Evolutionary conservation across 2,329 filamentous ascomycete species (phyloP).

Genomic region (Ceratocystis albifundus): DNA sequence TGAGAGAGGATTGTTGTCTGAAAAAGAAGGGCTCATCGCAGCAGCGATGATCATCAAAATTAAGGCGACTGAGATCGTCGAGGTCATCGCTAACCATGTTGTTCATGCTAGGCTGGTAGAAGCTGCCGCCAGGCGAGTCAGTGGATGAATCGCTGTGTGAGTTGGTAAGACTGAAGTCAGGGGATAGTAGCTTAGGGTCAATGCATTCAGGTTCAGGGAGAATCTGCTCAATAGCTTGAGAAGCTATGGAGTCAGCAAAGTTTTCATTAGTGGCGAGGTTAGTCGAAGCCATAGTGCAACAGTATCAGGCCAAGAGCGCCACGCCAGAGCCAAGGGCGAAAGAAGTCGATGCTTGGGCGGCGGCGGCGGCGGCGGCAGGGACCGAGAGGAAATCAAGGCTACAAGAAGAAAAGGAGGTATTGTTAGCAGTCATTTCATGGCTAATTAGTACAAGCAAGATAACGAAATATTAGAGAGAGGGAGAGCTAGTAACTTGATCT

Average conservation of each 20-base stretch:
- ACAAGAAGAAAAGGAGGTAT: background rate
- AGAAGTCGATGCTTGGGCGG: background rate
- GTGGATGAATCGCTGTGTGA: background rate
- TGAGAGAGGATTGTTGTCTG: background rate
- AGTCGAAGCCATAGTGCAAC: background rate
- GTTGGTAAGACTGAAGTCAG: background rate
- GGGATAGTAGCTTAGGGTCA: slow-evolving; percentile 7
- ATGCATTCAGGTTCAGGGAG: background rate
- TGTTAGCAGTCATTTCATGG: background rate
- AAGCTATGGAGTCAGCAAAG: background rate
- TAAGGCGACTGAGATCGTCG: background rate
- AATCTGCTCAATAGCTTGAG: background rate
- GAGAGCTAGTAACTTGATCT: too few species aligned
- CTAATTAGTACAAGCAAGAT: background rate
- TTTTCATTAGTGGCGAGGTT: background rate
- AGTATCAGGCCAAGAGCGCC: background rate
- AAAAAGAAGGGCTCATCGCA: background rate
- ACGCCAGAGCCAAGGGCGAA: background rate
- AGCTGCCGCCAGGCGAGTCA: background rate
- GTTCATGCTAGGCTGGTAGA: slow-evolving; percentile 1
- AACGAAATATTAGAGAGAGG: background rate
- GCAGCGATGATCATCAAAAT: background rate
- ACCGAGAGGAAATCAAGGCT: background rate
- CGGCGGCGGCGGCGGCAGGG: background rate
- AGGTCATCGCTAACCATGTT: background rate